phyloP scores from a whole-genome alignment of 257 asterid species.

The Forsythia viridissima region DNA sequence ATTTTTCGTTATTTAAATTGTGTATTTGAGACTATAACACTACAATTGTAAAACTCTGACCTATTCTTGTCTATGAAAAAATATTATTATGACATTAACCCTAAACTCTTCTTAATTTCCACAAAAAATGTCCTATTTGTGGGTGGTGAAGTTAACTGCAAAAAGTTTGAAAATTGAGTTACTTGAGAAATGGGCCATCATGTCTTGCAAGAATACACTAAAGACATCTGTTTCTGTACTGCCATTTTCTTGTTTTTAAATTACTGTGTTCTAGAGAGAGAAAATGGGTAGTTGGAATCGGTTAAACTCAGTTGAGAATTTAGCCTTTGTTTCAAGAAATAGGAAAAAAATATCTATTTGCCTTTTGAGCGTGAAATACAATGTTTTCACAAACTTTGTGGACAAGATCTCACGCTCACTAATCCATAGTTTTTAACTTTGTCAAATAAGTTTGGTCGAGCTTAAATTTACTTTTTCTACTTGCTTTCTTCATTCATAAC shows the following conservation, averaged over 20 bases:
- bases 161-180: not conserved
- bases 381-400: not conserved
- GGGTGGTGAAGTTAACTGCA: not conserved
- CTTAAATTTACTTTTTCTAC: not conserved
- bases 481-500: too few species aligned
- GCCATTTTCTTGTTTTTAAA: not conserved
- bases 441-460: not conserved
- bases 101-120: too few species aligned
- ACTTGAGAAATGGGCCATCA: not conserved
- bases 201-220: not conserved
- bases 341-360: not conserved
- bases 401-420: not conserved
- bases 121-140: too few species aligned
- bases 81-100: too few species aligned
- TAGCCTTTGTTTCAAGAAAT: not conserved
- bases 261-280: not conserved
- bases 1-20: too few species aligned
- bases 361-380: not conserved
- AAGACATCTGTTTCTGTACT: not conserved
- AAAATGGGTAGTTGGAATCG: conserved; percentile 1
- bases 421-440: not conserved
- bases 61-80: too few species aligned
- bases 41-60: too few species aligned
- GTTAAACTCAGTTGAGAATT: conserved; percentile 6
- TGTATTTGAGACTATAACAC: not conserved